A percentile compares a stretch with the other conserved stretches of the same genome.
These are phyloP conservation scores for Pelargonium citronellum DNA, from an alignment of 441 rosid species.

Conservation along the genomic window DNA sequence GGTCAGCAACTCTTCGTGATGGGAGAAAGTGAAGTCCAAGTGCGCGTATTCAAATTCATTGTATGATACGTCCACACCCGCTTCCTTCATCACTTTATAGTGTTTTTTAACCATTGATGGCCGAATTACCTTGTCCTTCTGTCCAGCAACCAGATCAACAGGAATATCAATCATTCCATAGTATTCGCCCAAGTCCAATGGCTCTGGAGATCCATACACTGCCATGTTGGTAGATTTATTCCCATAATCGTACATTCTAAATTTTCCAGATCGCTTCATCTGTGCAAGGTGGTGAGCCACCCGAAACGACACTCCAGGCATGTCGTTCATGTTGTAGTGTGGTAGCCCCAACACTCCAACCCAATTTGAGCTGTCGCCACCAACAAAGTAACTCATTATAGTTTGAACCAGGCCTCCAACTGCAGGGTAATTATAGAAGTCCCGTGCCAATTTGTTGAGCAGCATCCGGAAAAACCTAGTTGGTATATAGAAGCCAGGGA, in stretches of 20 bases:
- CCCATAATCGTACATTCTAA: constrained; percentile 87
- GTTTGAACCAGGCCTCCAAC: constrained; percentile 95
- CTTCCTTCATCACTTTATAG: constrained; percentile 66
- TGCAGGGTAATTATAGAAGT: constrained; percentile 91
- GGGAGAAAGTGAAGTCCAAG: constrained; percentile 88
- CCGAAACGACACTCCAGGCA: constrained; percentile 82
- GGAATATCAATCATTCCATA: constrained; percentile 63
- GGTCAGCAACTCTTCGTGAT: constrained; percentile 73
- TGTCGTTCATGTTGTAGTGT: constrained; percentile 93
- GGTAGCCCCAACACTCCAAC: constrained; percentile 86
- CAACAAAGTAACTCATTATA: constrained; percentile 69
- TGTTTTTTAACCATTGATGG: constrained; percentile 79
- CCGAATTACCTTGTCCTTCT: constrained; percentile 72
- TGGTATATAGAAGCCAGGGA: constrained; percentile 88
- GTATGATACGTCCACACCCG: constrained; percentile 57
- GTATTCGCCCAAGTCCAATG: constrained; percentile 73
- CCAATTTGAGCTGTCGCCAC: constrained; percentile 99
- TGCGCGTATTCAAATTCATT: constrained; percentile 87
- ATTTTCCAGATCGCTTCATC: constrained; percentile 59
- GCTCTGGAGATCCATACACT: constrained; percentile 65
- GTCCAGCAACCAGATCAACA: constrained; percentile 80
- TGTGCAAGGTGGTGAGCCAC: constrained; percentile 89
- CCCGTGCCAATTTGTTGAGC: constrained; percentile 88
- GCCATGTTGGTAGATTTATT: constrained; percentile 56
- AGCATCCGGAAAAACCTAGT: constrained; percentile 94